phyloP scores from a whole-genome alignment of 768 basidiomycete species.

The Thelephora ganbajun region DNA sequence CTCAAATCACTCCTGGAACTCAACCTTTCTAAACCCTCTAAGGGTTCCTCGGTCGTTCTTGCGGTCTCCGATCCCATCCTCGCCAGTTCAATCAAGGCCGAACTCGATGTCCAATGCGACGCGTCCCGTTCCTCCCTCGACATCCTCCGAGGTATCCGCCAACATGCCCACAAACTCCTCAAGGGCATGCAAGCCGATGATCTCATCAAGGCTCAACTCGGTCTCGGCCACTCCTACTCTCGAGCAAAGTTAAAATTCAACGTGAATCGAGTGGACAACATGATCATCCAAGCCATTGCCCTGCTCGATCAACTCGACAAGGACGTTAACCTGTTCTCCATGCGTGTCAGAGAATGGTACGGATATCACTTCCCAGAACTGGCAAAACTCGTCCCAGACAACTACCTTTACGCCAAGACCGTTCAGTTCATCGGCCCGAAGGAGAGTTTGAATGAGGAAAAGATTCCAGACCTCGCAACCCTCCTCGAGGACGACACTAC shows the following conservation, averaged over 20 bases:
- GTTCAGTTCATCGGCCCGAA: constrained; percentile 86
- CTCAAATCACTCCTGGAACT: constrained; percentile 76
- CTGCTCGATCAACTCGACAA: constrained; percentile 98
- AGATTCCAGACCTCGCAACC: constrained; percentile 62
- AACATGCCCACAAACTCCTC: constrained; percentile 82
- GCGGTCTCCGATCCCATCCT: constrained; percentile 68
- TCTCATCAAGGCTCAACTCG: constrained; percentile 86
- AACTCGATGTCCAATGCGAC: constrained; percentile 62
- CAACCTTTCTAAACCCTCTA: constrained; percentile 67
- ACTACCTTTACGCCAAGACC: constrained; percentile 81
- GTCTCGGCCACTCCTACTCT: constrained; percentile 94
- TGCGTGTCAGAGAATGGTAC: constrained; percentile 98
- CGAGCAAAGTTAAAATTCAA: constrained; percentile 97
- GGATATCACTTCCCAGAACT: constrained; percentile 99
- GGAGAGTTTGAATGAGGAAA: constrained; percentile 63
- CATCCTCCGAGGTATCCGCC: constrained; percentile 83
- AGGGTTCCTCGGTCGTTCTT: constrained; percentile 55
- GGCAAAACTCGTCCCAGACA: constrained; percentile 84
- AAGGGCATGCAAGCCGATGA: constrained; percentile 82
- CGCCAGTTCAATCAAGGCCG: constrained; percentile 64
- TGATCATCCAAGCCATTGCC: constrained; percentile 99
- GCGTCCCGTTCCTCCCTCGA: constrained; percentile 71
- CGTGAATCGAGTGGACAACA: constrained; percentile 92
- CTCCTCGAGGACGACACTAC: constrained; percentile 77
- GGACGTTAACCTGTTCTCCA: constrained; percentile 96